Base-by-base conservation (phyloP, 2,329 filamentous ascomycete species). In the Trichophyton benhamiae region DNA sequence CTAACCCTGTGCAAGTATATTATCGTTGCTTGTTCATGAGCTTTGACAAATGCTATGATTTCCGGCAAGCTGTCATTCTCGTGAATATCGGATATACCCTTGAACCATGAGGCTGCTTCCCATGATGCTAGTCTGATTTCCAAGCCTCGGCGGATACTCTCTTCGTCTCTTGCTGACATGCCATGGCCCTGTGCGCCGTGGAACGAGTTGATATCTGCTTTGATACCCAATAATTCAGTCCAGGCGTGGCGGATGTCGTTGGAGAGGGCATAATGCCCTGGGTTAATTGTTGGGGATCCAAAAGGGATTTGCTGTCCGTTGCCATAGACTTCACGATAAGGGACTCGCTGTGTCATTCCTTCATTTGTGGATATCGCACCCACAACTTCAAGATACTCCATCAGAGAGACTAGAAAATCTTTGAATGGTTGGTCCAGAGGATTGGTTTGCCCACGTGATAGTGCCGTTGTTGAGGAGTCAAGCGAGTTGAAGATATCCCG, bases 311-410 rank as follows among this genome's bases (percentile, higher is more conserved):
- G 13, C 25, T 7, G 33, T 36, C 33, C 33, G 9, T 15, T 30
- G 33, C 25, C 53, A 30, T 72, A 66, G 1, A 71, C 72, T 62
- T 70, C 68, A 73, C 73, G 75, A 59, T 75, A 75, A 61, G 69
- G 71, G 2, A 72, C 72, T 58, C 72, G 67, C 9, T 75, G 70
- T 6, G 75, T 66, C 3, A 72, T 74, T 2, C 71, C 72, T 30
- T 74, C 71, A 20, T 70, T 70, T 4, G 72, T 73, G 3, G 72
- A 71, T 61, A 73, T 74, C 9, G 74, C 70, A 30, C 73, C 73
- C 0, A 73, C 73, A 20, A 75, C 72, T 57, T 75, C 73, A 17
- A 75, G 71, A 60, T 74, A 75, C 1, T 71, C 74, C 38, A 75
- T 68, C 13, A 74, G 66, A 1, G 72, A 75, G 15, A 75, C 70